Conservation (phyloP, 129 eudicot species). For the Glebionis coronaria region DNA sequence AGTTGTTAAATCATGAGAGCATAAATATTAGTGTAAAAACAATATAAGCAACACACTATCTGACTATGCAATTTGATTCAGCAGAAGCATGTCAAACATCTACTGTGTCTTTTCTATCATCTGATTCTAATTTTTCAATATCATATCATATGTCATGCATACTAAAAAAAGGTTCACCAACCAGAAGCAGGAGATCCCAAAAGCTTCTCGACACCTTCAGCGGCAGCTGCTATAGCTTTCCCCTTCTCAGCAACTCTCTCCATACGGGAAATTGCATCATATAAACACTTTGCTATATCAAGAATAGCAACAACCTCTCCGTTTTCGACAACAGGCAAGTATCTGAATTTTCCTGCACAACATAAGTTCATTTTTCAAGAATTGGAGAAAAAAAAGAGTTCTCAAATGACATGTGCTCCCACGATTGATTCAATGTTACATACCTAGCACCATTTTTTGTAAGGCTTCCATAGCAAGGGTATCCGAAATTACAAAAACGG, state of each 20-base stretch:
- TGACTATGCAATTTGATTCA: too few relatives aligned
- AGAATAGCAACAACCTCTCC: conserved; percentile 96
- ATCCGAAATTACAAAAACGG: conserved; percentile 88
- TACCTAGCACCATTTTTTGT: conserved; percentile 97
- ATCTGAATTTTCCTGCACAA: conserved; percentile 89
- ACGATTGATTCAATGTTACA: neutral
- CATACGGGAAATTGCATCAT: conserved; percentile 97
- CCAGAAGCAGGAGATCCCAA: conserved; percentile 89
- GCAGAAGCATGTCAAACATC: too few relatives aligned
- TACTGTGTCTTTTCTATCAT: too few relatives aligned
- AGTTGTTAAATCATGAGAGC: too few relatives aligned
- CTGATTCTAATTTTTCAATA: neutral
- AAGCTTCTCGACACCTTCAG: conserved; percentile 97
- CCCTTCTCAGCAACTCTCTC: conserved; percentile 99
- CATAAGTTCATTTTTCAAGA: conserved; percentile 3
- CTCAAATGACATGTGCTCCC: neutral
- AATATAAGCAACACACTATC: too few relatives aligned
- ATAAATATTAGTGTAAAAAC: too few relatives aligned
- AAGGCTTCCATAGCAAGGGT: conserved; percentile 94
- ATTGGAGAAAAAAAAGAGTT: neutral
- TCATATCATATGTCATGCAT: neutral
- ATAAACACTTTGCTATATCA: conserved; percentile 92
- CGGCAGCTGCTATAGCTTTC: conserved; percentile 98
- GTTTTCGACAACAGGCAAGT: conserved; percentile 90
- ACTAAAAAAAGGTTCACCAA: conserved; percentile 30